Evolutionary conservation across 345 rosid genomes (phyloP), one percentile per base, ranked within the genome.

Genomic region (Chamaenerion angustifolium): DNA sequence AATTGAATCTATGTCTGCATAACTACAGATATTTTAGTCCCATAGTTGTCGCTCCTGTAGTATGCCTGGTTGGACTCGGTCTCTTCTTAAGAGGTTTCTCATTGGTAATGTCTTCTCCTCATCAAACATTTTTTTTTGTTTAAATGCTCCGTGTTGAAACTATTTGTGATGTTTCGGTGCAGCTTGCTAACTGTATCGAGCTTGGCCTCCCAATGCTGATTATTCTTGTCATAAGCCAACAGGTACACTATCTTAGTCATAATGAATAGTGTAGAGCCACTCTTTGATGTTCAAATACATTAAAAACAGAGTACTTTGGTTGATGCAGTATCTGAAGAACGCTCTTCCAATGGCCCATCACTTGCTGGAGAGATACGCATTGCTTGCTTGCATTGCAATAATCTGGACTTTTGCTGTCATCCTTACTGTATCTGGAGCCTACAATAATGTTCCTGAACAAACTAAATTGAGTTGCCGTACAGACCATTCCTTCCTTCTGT

Each of bases 131-230:
- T 27, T n/a, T n/a, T n/a, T n/a, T 31, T 21, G 40, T 12, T 52
- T 16, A 37, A 43, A 12, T 0, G 13, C 17, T 41, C 16, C 18
- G 40, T 43, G 17, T 23, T 21, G 18, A 14, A 16, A 35, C 42
- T 42, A 48, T 45, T 40, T 47, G 19, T 51, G 54, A 23, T 67
- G 12, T 45, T 53, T 16, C n/a, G 47, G 35, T 58, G 49, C 85
- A 92, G 98, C 95, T 92, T 48, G 98, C 83, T 44, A 80, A 72
- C 43, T 92, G 98, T 21, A 81, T 82, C 57, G 94, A 92, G 75
- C 62, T 92, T 45, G 98, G 98, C 61, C 77, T 92, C 61, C 98
- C 98, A 2, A 84, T 88, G 95, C 78, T 92, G 64, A 76, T 92
- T 72, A 56, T 88, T 45, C 75, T 87, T 19, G 66, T 92, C 23